Evolutionary conservation across 345 rosid species (phyloP), one percentile per base, ranked within the genome.

Genomic region (Psidium guajava): DNA sequence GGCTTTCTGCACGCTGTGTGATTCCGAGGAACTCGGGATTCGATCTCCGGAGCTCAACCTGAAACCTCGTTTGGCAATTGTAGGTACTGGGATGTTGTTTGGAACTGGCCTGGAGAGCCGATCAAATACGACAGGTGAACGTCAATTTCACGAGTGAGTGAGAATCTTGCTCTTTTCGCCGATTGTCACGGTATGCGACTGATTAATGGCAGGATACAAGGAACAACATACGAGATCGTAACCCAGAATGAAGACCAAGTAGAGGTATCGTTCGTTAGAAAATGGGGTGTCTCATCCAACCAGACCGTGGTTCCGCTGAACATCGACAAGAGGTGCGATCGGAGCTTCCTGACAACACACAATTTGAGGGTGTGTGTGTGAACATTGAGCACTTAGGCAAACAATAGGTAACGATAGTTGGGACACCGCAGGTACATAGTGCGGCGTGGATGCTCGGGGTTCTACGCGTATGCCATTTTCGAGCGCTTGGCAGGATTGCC

Each of bases 51-150:
- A 83, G 14, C 81, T 0, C 18, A 54, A 54, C 25, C 14, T 11
- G 21, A 25, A 15, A 14, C 49, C 32, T 53, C 1, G 40, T 36
- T 83, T n/a, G 54, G 40, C 8, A 69, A 69, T 84, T 82, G 1
- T 74, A 94, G 99, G 91, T 97, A 97, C 82, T 97, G 98, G 99
- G 99, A 97, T 61, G 87, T 94, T 25, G 96, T 88, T 3, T 95
- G 98, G 98, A 89, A 92, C 85, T 86, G 83, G 87, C 94, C 93
- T 15, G 91, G 86, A 59, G 83, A 87, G n/a, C 24, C 21, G 5
- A 64, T 42, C 16, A 42, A 55, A 20, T 44, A 51, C 28, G 88
- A 91, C 85, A 91, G 89, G 93, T 90, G 94, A 87, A 28, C 27
- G 55, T 51, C 3, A 14, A 6, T 27, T 24, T 7, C 28, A 32